Conservation (phyloP, 169 alveolate species). For the Plasmodium inui region DNA sequence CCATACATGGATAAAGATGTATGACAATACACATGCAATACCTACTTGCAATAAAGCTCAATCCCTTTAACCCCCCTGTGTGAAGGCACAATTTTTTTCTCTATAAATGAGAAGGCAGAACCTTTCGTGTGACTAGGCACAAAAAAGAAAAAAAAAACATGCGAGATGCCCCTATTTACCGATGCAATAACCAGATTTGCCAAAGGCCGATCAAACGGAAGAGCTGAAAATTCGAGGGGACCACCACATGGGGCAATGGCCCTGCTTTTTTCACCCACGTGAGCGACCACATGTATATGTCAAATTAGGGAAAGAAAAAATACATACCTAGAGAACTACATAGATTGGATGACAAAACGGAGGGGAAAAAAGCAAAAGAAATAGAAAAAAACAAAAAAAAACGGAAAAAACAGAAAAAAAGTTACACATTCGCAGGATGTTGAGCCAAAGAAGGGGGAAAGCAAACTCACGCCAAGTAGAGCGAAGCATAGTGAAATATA, state of each 20-base stretch:
- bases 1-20: neutral
- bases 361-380: neutral
- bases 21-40: neutral
- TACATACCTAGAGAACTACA: neutral
- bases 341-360: neutral
- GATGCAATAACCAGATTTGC: neutral
- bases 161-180: neutral
- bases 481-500: neutral
- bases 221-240: neutral
- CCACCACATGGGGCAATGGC: neutral
- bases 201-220: neutral
- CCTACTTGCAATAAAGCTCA: neutral
- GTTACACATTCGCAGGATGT: conserved; percentile 1
- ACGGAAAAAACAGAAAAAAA: neutral
- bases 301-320: neutral
- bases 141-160: neutral
- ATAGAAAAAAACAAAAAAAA: neutral
- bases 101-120: neutral
- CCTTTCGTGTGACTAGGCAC: neutral
- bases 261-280: neutral
- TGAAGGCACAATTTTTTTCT: neutral
- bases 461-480: neutral
- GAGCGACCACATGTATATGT: neutral
- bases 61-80: neutral
- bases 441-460: neutral